These are phyloP conservation scores for Phytophthora quininea DNA, from an alignment of 352 stramenopile species.

Conservation along the genomic window DNA sequence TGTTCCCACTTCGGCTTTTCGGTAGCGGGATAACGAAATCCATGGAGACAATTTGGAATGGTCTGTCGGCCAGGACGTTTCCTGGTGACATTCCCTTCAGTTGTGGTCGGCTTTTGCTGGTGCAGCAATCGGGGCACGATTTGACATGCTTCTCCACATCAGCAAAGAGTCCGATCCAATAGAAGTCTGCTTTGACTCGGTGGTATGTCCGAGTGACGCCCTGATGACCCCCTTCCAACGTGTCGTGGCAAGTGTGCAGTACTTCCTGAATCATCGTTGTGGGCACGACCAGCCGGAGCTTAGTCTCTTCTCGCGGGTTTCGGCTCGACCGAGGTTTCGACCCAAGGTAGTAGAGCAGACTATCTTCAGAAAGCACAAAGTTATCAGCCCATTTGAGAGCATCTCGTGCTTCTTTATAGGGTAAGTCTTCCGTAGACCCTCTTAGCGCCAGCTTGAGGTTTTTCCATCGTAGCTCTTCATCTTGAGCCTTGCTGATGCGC, in stretches of 20 bases:
- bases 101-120: slow-evolving; percentile 1
- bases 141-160: slow-evolving; percentile 5
- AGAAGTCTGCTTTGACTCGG: background rate
- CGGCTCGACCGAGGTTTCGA: background rate
- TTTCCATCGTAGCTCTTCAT: slow-evolving; percentile 11
- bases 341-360: background rate
- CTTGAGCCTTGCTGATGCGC: slow-evolving; percentile 1
- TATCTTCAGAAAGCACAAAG: slow-evolving; percentile 7
- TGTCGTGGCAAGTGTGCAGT: background rate
- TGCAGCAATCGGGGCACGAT: slow-evolving; percentile 1
- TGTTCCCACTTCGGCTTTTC: background rate
- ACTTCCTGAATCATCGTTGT: slow-evolving; percentile 11
- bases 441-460: background rate
- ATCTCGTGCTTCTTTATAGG: background rate
- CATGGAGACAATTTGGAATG: background rate
- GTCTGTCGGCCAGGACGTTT: background rate
- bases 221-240: slow-evolving; percentile 9
- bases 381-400: slow-evolving; percentile 1
- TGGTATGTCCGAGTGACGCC: background rate
- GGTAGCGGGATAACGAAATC: background rate
- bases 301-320: background rate
- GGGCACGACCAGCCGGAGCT: background rate
- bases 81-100: background rate
- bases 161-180: slow-evolving; percentile 3
- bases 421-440: background rate